These are phyloP conservation scores for Meyerozyma elateridarum DNA, from an alignment of 1,139 yeast genomes.

Conservation along the genomic window DNA sequence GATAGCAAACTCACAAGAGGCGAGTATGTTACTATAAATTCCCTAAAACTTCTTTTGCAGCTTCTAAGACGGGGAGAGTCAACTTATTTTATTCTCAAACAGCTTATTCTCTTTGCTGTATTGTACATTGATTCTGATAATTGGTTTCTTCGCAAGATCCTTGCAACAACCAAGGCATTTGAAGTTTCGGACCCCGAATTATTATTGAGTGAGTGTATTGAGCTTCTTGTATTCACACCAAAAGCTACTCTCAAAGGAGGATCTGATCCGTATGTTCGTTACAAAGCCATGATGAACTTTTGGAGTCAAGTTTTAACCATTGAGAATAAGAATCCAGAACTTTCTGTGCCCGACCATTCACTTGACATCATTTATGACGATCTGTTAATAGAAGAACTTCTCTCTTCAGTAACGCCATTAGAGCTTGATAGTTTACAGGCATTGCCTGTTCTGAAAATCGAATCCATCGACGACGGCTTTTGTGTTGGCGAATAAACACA, in stretches of 20 bases:
- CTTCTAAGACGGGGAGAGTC: conserved; percentile 26
- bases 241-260: neutral
- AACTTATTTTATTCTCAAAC: conserved; percentile 22
- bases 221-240: neutral
- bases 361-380: too few relatives aligned
- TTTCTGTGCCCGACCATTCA: too few relatives aligned
- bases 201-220: neutral
- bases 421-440: too few relatives aligned
- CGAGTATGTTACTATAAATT: conserved; percentile 3
- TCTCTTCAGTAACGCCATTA: too few relatives aligned
- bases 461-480: too few relatives aligned
- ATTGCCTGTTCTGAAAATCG: too few relatives aligned
- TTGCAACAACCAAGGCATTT: neutral
- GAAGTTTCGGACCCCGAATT: neutral
- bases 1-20: conserved; percentile 2
- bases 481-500: too few relatives aligned
- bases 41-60: neutral
- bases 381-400: too few relatives aligned
- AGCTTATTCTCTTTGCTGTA: conserved; percentile 22
- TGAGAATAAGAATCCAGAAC: too few relatives aligned
- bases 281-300: neutral
- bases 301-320: too few relatives aligned
- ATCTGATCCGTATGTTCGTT: neutral
- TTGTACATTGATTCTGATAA: conserved; percentile 14
- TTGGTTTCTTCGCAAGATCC: neutral